These are phyloP conservation scores for Metschnikowia similis DNA, from an alignment of 805 yeast species.

Conservation along the genomic window DNA sequence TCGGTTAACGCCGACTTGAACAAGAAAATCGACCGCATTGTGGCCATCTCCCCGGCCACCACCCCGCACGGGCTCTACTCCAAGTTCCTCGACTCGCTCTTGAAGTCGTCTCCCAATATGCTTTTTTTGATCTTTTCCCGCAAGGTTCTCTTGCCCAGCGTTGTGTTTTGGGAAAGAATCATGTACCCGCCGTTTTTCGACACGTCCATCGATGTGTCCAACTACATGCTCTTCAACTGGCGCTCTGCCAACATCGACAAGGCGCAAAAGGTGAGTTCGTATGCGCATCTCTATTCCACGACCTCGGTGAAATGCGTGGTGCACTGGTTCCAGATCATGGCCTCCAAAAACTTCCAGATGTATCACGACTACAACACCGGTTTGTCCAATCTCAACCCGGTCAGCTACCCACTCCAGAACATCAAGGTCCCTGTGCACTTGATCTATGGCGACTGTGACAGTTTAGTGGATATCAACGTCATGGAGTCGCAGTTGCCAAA, in stretches of 20 bases:
- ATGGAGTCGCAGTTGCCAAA: conserved; percentile 67
- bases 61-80: conserved; percentile 84
- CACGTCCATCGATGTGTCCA: conserved; percentile 65
- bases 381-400: conserved; percentile 28
- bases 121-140: conserved; percentile 71
- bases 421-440: conserved; percentile 64
- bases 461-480: conserved; percentile 79
- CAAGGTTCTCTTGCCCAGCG: conserved; percentile 69
- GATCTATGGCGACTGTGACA: conserved; percentile 76
- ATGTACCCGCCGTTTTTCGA: conserved; percentile 75
- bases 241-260: conserved; percentile 61
- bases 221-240: conserved; percentile 77
- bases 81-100: conserved; percentile 66
- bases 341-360: conserved; percentile 66
- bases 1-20: conserved; percentile 64
- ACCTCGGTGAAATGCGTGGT: conserved; percentile 86
- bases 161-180: conserved; percentile 73
- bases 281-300: conserved; percentile 84
- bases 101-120: conserved; percentile 71
- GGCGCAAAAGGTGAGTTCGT: conserved; percentile 73
- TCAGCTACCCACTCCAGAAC: conserved; percentile 37
- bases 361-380: conserved; percentile 53
- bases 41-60: conserved; percentile 92
- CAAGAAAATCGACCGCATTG: conserved; percentile 48
- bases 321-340: conserved; percentile 52